Evolutionary conservation across 495 filamentous ascomycete species (phyloP).

Genomic region (Aspergillus sclerotiicarbonarius): DNA sequence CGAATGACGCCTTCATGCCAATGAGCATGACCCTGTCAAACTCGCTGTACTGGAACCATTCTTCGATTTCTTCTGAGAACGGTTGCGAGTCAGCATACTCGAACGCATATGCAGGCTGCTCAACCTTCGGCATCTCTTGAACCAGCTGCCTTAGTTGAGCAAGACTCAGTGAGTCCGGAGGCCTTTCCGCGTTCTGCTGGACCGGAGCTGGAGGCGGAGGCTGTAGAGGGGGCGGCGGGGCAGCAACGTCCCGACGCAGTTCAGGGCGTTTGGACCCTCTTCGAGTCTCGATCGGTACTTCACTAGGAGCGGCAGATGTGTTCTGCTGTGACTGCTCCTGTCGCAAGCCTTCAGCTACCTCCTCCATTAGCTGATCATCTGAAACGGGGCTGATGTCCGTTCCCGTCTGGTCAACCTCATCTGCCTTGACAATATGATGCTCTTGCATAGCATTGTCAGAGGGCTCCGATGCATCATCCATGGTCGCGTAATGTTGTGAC

Average conservation of each 20-base stretch:
- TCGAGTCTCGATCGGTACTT: slow-evolving; percentile 14
- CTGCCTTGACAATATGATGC: slow-evolving; percentile 52
- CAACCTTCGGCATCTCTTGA: slow-evolving; percentile 71
- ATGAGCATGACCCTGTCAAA: slow-evolving; percentile 69
- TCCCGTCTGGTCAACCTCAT: slow-evolving; percentile 55
- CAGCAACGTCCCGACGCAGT: slow-evolving; percentile 53
- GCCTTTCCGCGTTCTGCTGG: slow-evolving; percentile 42
- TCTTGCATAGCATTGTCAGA: slow-evolving; percentile 26
- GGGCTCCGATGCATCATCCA: slow-evolving; percentile 31
- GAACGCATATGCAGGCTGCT: slow-evolving; percentile 90
- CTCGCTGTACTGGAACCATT: slow-evolving; percentile 91
- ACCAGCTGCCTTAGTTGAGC: slow-evolving; percentile 78
- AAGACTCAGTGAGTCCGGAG: slow-evolving; percentile 76
- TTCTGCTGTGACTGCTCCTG: slow-evolving; percentile 39
- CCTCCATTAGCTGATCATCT: slow-evolving; percentile 48
- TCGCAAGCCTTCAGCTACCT: slow-evolving; percentile 48
- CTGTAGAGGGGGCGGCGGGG: slow-evolving; percentile 58
- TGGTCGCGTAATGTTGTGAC: slow-evolving; percentile 13
- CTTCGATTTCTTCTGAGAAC: slow-evolving; percentile 84
- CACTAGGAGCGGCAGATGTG: slow-evolving; percentile 6
- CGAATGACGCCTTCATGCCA: slow-evolving; percentile 68
- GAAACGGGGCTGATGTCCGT: slow-evolving; percentile 51
- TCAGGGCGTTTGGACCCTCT: slow-evolving; percentile 47
- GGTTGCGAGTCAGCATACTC: slow-evolving; percentile 79
- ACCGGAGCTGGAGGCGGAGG: slow-evolving; percentile 57